phyloP scores from a whole-genome alignment of 139 green algal genomes.

The Asterochloris sp. region DNA sequence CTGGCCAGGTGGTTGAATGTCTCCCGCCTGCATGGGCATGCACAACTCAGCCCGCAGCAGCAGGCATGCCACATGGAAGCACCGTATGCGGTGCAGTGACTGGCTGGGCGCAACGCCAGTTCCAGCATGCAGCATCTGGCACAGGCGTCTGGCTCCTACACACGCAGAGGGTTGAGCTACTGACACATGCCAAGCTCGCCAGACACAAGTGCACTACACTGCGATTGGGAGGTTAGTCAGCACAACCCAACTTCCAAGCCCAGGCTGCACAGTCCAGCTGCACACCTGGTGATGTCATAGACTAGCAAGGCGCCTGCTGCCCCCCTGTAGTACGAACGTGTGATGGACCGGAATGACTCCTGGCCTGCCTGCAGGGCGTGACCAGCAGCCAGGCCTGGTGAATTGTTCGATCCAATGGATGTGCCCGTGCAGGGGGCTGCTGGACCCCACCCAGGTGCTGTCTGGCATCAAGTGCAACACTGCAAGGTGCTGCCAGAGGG shows the following conservation, averaged over 20 bases:
- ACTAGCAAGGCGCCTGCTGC: constrained; percentile 98
- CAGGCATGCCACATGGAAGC: background rate
- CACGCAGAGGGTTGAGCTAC: background rate
- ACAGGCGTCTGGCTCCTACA: too few species aligned
- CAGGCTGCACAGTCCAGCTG: background rate
- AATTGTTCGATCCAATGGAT: too few species aligned
- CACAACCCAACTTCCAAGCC: background rate
- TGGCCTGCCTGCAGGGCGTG: constrained; percentile 78
- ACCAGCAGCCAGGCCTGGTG: background rate
- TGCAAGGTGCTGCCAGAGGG: too few species aligned
- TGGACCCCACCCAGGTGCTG: too few species aligned
- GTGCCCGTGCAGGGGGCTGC: too few species aligned
- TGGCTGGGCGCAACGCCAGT: too few species aligned
- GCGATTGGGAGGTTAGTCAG: background rate
- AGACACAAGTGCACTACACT: background rate
- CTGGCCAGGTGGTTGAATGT: constrained; percentile 97
- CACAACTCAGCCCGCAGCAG: background rate
- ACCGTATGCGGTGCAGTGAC: too few species aligned
- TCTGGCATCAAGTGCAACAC: too few species aligned
- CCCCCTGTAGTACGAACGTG: constrained; percentile 96
- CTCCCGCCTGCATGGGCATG: constrained; percentile 67
- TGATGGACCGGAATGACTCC: constrained; percentile 98
- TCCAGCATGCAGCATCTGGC: too few species aligned
- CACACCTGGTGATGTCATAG: constrained; percentile 96
- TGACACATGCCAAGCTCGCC: background rate